These are phyloP conservation scores for Tuber calosporum DNA, from an alignment of 495 filamentous ascomycete species.

Conservation along the genomic window DNA sequence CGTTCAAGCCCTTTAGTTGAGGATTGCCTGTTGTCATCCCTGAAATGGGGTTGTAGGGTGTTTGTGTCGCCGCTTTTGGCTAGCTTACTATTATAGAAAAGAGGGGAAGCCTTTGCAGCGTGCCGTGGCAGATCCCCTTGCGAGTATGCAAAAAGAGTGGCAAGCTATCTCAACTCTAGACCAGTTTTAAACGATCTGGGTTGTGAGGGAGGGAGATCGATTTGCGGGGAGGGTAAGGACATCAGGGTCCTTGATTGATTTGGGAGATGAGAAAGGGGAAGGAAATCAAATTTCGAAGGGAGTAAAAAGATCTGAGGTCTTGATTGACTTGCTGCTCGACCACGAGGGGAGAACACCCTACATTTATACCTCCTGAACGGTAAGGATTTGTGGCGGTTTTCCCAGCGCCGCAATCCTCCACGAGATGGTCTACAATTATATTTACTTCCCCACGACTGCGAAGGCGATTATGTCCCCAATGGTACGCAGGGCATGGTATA, in stretches of 20 bases:
- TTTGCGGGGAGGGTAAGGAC: background rate
- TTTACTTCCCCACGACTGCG: background rate
- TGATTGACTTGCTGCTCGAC: background rate
- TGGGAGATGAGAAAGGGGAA: background rate
- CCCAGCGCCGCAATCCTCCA: background rate
- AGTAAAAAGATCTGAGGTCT: background rate
- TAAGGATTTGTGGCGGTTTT: background rate
- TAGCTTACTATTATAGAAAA: background rate
- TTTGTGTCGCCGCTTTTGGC: background rate
- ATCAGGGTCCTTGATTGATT: background rate
- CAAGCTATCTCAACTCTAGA: too few species aligned
- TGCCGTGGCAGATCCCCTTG: background rate
- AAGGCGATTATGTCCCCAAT: background rate
- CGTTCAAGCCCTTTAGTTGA: slow-evolving; percentile 30
- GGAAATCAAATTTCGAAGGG: background rate
- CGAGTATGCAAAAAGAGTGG: background rate
- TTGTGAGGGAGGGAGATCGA: too few species aligned
- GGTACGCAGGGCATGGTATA: background rate
- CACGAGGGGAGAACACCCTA: background rate
- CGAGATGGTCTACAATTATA: background rate
- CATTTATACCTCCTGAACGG: background rate
- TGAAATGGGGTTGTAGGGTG: background rate
- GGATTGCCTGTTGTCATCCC: slow-evolving; percentile 17
- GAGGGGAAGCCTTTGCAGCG: background rate
- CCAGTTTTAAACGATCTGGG: too few species aligned